A percentile compares a stretch with the other conserved stretches of the same genome.
phyloP scores from a whole-genome alignment of 176 grass and related monocot species.

The Cenchrus fungigraminus region DNA sequence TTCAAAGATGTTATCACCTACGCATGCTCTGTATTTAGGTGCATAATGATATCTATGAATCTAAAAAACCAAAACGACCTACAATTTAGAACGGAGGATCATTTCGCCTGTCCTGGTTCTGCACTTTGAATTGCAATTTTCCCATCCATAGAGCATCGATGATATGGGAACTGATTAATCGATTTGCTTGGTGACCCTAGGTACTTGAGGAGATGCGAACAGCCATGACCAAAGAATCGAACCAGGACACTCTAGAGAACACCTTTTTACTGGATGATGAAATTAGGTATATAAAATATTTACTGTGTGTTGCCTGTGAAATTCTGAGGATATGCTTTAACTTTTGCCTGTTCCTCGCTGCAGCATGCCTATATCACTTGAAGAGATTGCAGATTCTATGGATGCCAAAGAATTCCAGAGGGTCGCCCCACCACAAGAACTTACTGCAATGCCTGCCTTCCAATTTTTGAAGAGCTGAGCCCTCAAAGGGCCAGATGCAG shows the following conservation, averaged over 20 bases:
- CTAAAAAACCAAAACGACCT: too few relatives aligned
- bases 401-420: conserved; percentile 72
- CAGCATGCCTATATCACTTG: conserved; percentile 82
- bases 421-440: conserved; percentile 57
- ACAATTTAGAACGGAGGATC: background rate
- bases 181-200: conserved; percentile 46
- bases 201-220: conserved; percentile 75
- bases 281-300: conserved; percentile 46
- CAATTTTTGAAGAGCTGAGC: conserved; percentile 67
- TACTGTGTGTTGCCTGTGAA: background rate
- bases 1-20: too few relatives aligned
- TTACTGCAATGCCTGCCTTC: conserved; percentile 62
- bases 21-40: too few relatives aligned
- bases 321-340: conserved; percentile 28
- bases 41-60: too few relatives aligned
- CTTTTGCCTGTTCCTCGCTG: conserved; percentile 29
- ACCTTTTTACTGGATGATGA: conserved; percentile 88
- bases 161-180: conserved; percentile 9
- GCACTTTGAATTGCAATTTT: conserved; percentile 28
- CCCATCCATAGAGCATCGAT: conserved; percentile 9
- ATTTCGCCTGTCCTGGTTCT: conserved; percentile 35
- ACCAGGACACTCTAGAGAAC: conserved; percentile 48
- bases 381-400: conserved; percentile 75
- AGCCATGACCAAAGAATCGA: conserved; percentile 58
- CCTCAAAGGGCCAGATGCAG: conserved; percentile 16